Evolutionary conservation across 495 filamentous ascomycete genomes (phyloP), one percentile per base, ranked within the genome.

Genomic region (Neurospora sp.): DNA sequence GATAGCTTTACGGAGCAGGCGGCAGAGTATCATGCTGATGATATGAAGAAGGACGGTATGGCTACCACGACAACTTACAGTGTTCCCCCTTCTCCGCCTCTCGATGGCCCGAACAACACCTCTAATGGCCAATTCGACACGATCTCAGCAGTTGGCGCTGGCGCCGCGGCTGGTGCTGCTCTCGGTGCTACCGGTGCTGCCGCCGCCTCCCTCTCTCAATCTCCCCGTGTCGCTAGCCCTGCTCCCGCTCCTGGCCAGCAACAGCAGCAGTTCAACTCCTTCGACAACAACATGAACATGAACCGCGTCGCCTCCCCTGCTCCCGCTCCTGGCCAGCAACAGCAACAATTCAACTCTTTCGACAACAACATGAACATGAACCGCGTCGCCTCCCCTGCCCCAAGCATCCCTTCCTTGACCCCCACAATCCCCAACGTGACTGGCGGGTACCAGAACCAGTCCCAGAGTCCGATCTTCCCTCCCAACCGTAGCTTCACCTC

Each of bases 1-100:
- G 85, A 87, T 73, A 81, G 80, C 42, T 82, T 86, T 72, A 73
- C 74, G 31, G 79, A 78, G 71, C 71, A 79, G 34, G 84, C 81
- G 8, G 71, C 81, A 31, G 84, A 85, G 73, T 86, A 86, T 73
- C 75, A 81, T 42, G 78, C 80, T 71, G 74, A 76, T 70, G 79
- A 82, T 15, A 80, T 82, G 79, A 76, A 75, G 70, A 70, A 74
- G 73, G 70, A 80, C 17, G 82, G 82, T 17, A 71, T 81, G 39
- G 48, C 73, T 21, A 77, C 77, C 54, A 71, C 77, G 10, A 80
- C 80, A 59, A 80, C 83, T 76, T 77, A 81, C 73, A 82, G 79
- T 71, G 70, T 85, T 2, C 75, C 80, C 21, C 74, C 78, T 39
- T 81, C 83, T 7, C 83, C 83, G 19, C 76, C 77, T 5, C 75